phyloP scores from a whole-genome alignment of 208 protist genomes.

The Leishmania martiniquensis region DNA sequence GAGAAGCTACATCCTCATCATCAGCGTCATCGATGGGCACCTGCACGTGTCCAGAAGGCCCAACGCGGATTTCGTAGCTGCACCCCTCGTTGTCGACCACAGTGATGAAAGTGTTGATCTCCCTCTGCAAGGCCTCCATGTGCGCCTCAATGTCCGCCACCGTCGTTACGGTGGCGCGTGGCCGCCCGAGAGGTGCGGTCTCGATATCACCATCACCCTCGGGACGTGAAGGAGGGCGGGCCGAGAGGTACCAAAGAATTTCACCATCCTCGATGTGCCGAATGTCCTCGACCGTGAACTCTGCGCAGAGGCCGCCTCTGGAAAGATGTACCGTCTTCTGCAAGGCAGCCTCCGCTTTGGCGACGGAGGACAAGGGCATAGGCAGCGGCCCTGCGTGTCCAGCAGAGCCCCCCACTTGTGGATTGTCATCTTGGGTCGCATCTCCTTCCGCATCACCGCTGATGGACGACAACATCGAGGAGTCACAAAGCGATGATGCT shows the following conservation, averaged over 20 bases:
- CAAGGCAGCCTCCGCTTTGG: slow-evolving; percentile 52
- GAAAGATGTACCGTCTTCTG: slow-evolving; percentile 50
- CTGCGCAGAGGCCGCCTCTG: slow-evolving; percentile 43
- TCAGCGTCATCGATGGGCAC: slow-evolving; percentile 61
- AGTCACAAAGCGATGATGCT: slow-evolving; percentile 2
- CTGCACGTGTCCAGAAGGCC: slow-evolving; percentile 43
- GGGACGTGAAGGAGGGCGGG: background rate
- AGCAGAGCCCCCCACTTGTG: no score
- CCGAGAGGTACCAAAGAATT: slow-evolving; percentile 47
- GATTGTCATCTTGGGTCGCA: background rate
- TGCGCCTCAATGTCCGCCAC: slow-evolving; percentile 45
- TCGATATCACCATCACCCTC: background rate
- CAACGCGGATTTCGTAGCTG: slow-evolving; percentile 67
- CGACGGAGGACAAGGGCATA: slow-evolving; percentile 53
- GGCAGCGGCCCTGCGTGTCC: background rate
- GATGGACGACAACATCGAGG: background rate
- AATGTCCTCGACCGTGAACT: slow-evolving; percentile 68
- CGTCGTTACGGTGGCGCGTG: background rate
- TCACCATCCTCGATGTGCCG: slow-evolving; percentile 55
- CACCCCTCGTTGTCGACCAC: slow-evolving; percentile 81
- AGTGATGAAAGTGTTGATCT: slow-evolving; percentile 84
- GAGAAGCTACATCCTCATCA: background rate
- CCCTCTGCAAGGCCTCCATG: slow-evolving; percentile 45
- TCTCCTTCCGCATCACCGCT: background rate
- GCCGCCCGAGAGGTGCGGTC: background rate